A percentile compares a stretch with the other conserved stretches of the same genome.
Evolutionary conservation across 1,139 yeast species (phyloP).

Genomic region (Scheffersomyces lignicola): DNA sequence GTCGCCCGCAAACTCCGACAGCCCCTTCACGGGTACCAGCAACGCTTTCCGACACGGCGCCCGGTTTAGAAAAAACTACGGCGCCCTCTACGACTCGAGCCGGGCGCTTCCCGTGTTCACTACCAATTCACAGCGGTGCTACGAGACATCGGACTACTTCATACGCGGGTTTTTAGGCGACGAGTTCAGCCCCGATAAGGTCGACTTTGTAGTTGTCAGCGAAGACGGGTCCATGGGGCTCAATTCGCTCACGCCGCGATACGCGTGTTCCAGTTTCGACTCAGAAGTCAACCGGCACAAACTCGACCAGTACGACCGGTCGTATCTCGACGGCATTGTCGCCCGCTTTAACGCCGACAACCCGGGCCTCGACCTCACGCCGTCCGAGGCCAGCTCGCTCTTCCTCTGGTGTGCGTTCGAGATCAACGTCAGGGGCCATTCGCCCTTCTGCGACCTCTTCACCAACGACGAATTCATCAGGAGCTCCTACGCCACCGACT

Average conservation of each 20-base stretch:
- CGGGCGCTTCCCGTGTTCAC: slow-evolving; percentile 31
- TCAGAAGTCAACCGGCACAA: slow-evolving; percentile 12
- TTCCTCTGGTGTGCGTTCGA: slow-evolving; percentile 57
- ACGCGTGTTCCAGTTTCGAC: slow-evolving; percentile 21
- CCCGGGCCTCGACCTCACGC: slow-evolving; percentile 35
- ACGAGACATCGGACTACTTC: slow-evolving; percentile 31
- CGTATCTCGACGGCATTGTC: slow-evolving; percentile 37
- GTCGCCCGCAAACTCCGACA: slow-evolving; percentile 23
- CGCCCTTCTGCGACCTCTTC: slow-evolving; percentile 51
- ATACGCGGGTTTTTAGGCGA: slow-evolving; percentile 35
- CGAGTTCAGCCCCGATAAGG: slow-evolving; percentile 16
- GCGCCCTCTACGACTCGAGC: slow-evolving; percentile 21
- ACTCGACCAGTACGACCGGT: slow-evolving; percentile 11
- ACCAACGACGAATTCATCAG: slow-evolving; percentile 51
- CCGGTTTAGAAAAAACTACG: slow-evolving; percentile 32
- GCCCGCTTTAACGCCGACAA: slow-evolving; percentile 33
- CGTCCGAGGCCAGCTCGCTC: slow-evolving; percentile 40
- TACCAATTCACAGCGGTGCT: slow-evolving; percentile 31
- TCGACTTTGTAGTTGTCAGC: slow-evolving; percentile 24
- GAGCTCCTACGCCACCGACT: slow-evolving; percentile 31
- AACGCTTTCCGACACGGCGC: slow-evolving; percentile 37
- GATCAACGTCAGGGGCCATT: slow-evolving; percentile 47
- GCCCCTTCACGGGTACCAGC: slow-evolving; percentile 30
- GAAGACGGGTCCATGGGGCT: slow-evolving; percentile 33
- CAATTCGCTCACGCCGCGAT: slow-evolving; percentile 37